Percentiles rank a stretch among this genome's conserved stretches.
Conservation (phyloP, 192 early-diverging fungal genomes). For the Rhizoclosmatium sp. region DNA sequence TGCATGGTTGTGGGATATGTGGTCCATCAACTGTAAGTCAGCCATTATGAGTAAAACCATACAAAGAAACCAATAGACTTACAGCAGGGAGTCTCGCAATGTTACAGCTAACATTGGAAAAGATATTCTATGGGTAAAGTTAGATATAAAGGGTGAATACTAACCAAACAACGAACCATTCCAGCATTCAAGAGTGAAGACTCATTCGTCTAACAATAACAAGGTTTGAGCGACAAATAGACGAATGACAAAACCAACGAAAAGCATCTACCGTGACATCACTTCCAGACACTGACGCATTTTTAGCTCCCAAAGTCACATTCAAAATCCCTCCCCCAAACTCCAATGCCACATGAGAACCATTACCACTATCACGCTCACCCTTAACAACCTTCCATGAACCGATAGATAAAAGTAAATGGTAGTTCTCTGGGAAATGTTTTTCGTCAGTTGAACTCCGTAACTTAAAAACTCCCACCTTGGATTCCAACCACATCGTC, state of each 20-base stretch:
- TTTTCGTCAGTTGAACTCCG: not conserved
- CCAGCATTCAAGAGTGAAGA: not conserved
- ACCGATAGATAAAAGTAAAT: not conserved
- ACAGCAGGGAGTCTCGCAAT: not conserved
- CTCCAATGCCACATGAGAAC: not conserved
- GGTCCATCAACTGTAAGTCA: constrained; percentile 2
- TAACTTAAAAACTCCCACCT: constrained; percentile 11
- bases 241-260: not conserved
- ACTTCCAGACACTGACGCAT: not conserved
- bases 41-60: not conserved
- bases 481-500: constrained; percentile 38
- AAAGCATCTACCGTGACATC: not conserved
- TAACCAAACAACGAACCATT: not conserved
- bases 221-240: not conserved
- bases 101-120: not conserved
- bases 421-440: constrained; percentile 19
- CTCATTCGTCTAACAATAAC: not conserved
- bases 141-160: not conserved
- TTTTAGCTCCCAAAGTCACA: not conserved
- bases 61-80: not conserved
- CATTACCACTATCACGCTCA: not conserved
- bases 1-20: not conserved
- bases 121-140: not conserved
- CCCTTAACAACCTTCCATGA: constrained; percentile 14
- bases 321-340: not conserved